phyloP scores from a whole-genome alignment of 495 filamentous ascomycete genomes.

The Cercophora scortea region DNA sequence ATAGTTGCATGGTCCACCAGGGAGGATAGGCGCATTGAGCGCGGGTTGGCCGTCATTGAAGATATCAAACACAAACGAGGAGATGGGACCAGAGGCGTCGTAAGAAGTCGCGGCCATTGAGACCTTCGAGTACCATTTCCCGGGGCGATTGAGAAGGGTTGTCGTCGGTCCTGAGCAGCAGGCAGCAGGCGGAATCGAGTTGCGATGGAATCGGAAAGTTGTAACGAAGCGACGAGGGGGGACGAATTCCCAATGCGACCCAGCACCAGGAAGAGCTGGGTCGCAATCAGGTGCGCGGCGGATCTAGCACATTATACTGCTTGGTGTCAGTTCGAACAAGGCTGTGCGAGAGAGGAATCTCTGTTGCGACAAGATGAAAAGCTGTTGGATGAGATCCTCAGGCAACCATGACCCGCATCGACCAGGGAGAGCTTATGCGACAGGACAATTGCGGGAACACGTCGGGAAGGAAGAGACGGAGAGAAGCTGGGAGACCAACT shows the following conservation, averaged over 20 bases:
- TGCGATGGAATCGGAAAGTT: constrained; percentile 9
- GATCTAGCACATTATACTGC: constrained; percentile 38
- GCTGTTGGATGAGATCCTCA: constrained; percentile 17
- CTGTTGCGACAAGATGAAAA: constrained; percentile 3
- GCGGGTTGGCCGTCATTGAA: constrained; percentile 33
- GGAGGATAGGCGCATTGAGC: constrained; percentile 28
- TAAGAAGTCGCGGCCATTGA: constrained; percentile 44
- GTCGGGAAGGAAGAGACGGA: not conserved
- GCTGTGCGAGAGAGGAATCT: constrained; percentile 8
- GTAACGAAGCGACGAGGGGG: not conserved
- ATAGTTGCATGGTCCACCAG: constrained; percentile 55
- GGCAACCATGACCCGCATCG: constrained; percentile 16
- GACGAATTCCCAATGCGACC: constrained; percentile 13
- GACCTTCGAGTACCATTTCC: constrained; percentile 22
- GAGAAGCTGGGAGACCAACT: constrained; percentile 1
- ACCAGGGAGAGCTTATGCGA: not conserved
- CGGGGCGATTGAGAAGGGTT: constrained; percentile 5
- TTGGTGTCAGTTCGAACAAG: constrained; percentile 20
- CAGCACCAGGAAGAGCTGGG: constrained; percentile 29
- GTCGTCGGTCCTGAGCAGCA: not conserved
- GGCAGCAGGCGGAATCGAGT: not conserved
- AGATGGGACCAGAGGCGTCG: constrained; percentile 29
- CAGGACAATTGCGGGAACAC: constrained; percentile 10
- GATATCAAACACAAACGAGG: constrained; percentile 39
- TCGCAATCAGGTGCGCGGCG: constrained; percentile 23